These are phyloP conservation scores for Coemansia sp. DNA, from an alignment of 192 early-diverging fungal species.

Conservation along the genomic window DNA sequence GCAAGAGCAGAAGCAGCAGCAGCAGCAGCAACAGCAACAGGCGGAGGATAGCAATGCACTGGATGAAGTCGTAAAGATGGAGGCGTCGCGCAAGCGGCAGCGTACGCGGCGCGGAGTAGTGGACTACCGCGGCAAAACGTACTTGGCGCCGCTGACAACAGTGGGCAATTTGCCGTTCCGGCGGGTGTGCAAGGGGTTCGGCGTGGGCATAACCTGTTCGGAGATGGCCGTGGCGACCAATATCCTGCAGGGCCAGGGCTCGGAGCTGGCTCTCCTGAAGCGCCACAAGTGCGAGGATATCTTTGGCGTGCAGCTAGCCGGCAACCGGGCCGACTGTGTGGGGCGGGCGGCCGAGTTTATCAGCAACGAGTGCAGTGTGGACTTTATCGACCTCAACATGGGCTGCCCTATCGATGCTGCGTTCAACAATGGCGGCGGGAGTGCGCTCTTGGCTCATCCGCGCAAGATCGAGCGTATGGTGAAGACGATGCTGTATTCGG, in stretches of 20 bases:
- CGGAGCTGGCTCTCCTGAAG: slow-evolving; percentile 77
- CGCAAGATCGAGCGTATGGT: slow-evolving; percentile 71
- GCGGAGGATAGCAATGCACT: neutral
- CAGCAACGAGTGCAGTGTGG: slow-evolving; percentile 60
- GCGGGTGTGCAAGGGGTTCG: slow-evolving; percentile 86
- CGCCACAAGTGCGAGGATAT: slow-evolving; percentile 82
- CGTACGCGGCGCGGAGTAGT: slow-evolving; percentile 14
- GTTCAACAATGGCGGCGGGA: slow-evolving; percentile 74
- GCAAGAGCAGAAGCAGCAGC: neutral
- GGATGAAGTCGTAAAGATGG: slow-evolving; percentile 6
- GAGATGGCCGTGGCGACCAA: slow-evolving; percentile 84
- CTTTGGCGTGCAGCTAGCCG: slow-evolving; percentile 90
- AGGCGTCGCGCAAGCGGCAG: neutral
- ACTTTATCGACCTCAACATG: slow-evolving; percentile 95
- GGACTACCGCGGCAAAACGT: slow-evolving; percentile 82
- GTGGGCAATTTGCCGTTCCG: slow-evolving; percentile 98
- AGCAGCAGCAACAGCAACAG: neutral
- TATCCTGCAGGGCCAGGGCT: slow-evolving; percentile 60
- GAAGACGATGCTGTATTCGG: slow-evolving; percentile 59
- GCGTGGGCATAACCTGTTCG: slow-evolving; percentile 93
- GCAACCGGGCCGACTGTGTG: slow-evolving; percentile 54
- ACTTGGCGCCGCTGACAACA: slow-evolving; percentile 93
- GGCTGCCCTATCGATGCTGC: slow-evolving; percentile 94
- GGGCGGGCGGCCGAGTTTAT: slow-evolving; percentile 65
- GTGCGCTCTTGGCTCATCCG: slow-evolving; percentile 65